Percentiles rank a stretch among this genome's conserved stretches.
Conservation (phyloP, 2,329 filamentous ascomycete species). For the Aureobasidium leucospermi region DNA sequence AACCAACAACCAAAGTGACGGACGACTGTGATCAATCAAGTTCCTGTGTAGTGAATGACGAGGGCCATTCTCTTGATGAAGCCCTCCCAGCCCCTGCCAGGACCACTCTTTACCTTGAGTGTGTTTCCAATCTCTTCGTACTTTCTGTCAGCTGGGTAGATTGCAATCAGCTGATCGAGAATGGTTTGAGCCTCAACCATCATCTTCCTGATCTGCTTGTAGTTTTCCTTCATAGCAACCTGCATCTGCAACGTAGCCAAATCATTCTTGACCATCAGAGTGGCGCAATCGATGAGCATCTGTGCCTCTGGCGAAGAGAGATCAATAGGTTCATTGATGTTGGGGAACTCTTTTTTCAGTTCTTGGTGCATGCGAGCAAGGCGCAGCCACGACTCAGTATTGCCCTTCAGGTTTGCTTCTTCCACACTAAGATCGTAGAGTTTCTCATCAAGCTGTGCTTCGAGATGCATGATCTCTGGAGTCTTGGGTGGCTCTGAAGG, state of each 20-base stretch:
- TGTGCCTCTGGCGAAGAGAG: background rate
- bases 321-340: background rate
- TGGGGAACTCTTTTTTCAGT: background rate
- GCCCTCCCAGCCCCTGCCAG: background rate
- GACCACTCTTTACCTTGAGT: background rate
- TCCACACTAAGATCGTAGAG: background rate
- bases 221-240: background rate
- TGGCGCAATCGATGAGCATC: background rate
- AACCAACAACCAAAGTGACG: background rate
- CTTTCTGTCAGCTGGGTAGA: background rate
- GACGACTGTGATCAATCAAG: background rate
- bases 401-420: background rate
- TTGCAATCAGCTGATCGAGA: background rate
- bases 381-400: background rate
- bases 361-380: background rate
- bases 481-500: background rate
- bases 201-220: background rate
- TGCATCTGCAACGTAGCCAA: background rate
- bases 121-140: background rate
- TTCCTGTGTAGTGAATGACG: background rate
- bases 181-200: background rate
- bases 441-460: background rate
- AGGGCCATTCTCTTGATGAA: background rate
- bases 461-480: background rate
- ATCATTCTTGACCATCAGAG: background rate